Evolutionary conservation across 2,329 filamentous ascomycete species (phyloP).

Genomic region (Calonectria leucothoes): DNA sequence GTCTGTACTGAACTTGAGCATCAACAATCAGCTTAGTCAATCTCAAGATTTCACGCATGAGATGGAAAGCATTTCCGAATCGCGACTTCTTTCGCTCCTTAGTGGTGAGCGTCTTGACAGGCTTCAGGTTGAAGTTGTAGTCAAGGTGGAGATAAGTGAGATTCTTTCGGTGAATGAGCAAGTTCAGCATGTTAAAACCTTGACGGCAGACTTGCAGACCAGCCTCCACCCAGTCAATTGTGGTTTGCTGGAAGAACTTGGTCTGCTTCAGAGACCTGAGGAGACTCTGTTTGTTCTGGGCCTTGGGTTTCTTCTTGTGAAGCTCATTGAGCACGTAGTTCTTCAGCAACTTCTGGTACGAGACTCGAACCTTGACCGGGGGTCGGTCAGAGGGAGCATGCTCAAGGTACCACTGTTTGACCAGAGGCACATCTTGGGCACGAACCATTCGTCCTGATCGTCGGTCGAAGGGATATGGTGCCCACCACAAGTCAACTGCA

Average conservation of each 20-base stretch:
- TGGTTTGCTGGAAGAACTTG: conserved; percentile 99
- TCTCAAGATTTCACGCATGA: conserved; percentile 97
- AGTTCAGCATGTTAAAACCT: conserved; percentile 99
- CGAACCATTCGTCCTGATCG: conserved; percentile 96
- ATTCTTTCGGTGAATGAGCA: conserved; percentile 98
- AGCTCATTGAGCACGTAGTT: conserved; percentile 96
- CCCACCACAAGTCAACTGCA: conserved; percentile 97
- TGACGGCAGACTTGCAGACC: conserved; percentile 98
- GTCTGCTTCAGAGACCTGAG: conserved; percentile 92
- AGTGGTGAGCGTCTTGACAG: conserved; percentile 97
- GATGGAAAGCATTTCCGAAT: conserved; percentile 98
- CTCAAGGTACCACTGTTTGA: conserved; percentile 99
- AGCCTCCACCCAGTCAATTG: conserved; percentile 99
- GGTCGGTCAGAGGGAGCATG: conserved; percentile 88
- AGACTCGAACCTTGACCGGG: conserved; percentile 96
- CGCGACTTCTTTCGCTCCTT: conserved; percentile 99
- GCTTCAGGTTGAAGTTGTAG: conserved; percentile 99
- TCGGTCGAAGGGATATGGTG: conserved; percentile 94
- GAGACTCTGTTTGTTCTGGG: conserved; percentile 93
- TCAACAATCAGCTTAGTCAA: conserved; percentile 98
- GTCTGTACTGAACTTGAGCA: conserved; percentile 95
- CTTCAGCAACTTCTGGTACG: conserved; percentile 97
- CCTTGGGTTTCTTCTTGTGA: conserved; percentile 95
- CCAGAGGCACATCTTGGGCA: conserved; percentile 94
- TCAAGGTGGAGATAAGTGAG: conserved; percentile 97